Base-by-base conservation (phyloP, 176 grass and related monocot species). In the Cenchrus fungigraminus region DNA sequence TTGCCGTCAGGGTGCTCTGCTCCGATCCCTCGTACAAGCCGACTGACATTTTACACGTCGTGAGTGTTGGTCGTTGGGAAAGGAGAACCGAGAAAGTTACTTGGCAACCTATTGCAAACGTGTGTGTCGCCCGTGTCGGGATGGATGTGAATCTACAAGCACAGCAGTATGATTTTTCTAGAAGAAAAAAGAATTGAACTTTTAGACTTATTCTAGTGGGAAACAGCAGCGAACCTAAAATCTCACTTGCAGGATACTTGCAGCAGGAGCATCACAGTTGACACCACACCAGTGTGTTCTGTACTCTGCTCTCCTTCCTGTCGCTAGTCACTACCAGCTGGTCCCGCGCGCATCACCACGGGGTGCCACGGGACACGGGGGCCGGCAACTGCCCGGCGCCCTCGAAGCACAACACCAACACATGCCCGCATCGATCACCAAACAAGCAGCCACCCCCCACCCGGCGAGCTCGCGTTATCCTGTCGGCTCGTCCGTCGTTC, bases 1-100 rank as follows among this genome's bases (percentile, higher is more conserved):
- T 89, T 85, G 87, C 83, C 80, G 70, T 81, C 86, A 8, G n/a
- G 14, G 15, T 56, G 54, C 54, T 15, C 53, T 32, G 25, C 72
- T 11, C 54, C 16, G 22, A 64, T 55, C 13, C 12, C 55, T 25
- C 43, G 53, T 20, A 12, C 61, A 69, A 76, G 71, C 43, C 12
- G 42, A 61, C 16, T 45, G 77, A 46, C 70, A 32, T 64, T 71
- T 20, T 47, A 62, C 78, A 72, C 44, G 56, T 12, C 47, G 13
- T 64, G 0, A 57, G 47, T 65, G 83, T 28, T 46, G 54, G 72
- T 78, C 56, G 83, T 86, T 78, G 88, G 59, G 52, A 83, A 83
- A 83, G 56, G 25, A 19, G 25, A 74, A 13, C 56, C 6, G 6
- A 19, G 81, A 74, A 71, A 86, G 71, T 61, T 78, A 90, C 88